These are phyloP conservation scores for Infundibulicybe gibba DNA, from an alignment of 768 basidiomycete genomes.

Conservation along the genomic window DNA sequence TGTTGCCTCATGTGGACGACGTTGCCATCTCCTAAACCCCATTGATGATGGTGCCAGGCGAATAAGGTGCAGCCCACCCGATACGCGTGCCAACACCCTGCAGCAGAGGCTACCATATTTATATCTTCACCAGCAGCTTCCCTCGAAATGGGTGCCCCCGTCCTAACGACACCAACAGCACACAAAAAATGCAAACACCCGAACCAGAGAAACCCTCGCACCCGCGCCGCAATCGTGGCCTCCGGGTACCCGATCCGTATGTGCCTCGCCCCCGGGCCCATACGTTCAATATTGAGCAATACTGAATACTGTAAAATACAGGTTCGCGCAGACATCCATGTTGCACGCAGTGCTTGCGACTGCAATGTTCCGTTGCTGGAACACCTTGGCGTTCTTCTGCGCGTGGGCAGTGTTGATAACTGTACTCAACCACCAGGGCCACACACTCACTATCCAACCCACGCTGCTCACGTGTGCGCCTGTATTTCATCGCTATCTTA, in stretches of 20 bases:
- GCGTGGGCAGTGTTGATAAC: slow-evolving; percentile 58
- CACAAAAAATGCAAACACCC: too few relatives aligned
- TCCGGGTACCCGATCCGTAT: slow-evolving; percentile 36
- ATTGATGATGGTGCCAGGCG: too few relatives aligned
- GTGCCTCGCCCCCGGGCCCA: too few relatives aligned
- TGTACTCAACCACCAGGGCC: slow-evolving; percentile 44
- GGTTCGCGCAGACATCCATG: slow-evolving; percentile 37
- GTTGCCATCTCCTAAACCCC: too few relatives aligned
- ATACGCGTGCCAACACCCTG: too few relatives aligned
- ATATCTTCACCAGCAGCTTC: too few relatives aligned
- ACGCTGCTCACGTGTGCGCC: slow-evolving; percentile 71
- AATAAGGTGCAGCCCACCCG: too few relatives aligned
- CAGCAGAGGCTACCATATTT: too few relatives aligned
- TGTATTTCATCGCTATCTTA: slow-evolving; percentile 17
- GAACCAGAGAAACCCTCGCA: not conserved
- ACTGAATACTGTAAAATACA: slow-evolving; percentile 5
- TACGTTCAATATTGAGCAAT: too few relatives aligned
- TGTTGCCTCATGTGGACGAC: too few relatives aligned
- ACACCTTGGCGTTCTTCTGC: slow-evolving; percentile 62
- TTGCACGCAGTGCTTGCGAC: slow-evolving; percentile 40
- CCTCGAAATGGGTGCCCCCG: too few relatives aligned
- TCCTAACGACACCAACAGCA: too few relatives aligned
- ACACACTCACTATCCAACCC: slow-evolving; percentile 36
- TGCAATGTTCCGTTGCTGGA: slow-evolving; percentile 58
- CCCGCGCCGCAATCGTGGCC: slow-evolving; percentile 24